Evolutionary conservation across 176 grass and related monocot species (phyloP).

Genomic region (Pharus latifolius): DNA sequence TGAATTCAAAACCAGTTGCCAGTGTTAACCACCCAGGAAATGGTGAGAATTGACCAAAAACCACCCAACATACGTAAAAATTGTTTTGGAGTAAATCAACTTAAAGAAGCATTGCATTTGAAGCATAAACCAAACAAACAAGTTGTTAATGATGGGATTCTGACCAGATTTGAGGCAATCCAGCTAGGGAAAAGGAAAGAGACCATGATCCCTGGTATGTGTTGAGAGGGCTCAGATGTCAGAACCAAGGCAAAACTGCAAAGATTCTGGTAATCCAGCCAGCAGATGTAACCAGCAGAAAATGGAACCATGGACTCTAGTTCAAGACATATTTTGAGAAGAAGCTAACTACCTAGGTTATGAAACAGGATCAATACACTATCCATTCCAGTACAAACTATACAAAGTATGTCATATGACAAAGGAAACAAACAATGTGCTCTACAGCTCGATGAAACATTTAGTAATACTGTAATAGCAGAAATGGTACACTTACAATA

Average conservation of each 20-base stretch:
- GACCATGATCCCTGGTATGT: not conserved
- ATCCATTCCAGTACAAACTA: too few relatives aligned
- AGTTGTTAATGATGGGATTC: not conserved
- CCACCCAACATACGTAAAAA: too few relatives aligned
- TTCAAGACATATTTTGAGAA: conserved; percentile 2
- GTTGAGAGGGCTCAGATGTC: not conserved
- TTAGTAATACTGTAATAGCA: not conserved
- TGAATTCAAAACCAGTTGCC: too few relatives aligned
- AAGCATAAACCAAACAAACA: too few relatives aligned
- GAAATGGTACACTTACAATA: conserved; percentile 41
- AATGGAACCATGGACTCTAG: not conserved
- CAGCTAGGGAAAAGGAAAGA: not conserved
- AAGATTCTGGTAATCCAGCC: not conserved
- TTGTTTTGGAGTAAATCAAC: too few relatives aligned
- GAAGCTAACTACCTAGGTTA: not conserved
- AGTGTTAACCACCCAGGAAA: too few relatives aligned
- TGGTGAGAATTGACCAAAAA: too few relatives aligned
- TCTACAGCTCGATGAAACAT: conserved; percentile 1
- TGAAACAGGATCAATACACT: too few relatives aligned
- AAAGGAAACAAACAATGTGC: conserved; percentile 20
- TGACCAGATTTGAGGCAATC: not conserved
- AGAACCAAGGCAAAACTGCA: not conserved
- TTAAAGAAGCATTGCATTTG: too few relatives aligned
- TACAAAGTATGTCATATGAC: not conserved
- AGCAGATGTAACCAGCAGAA: not conserved